phyloP scores from a whole-genome alignment of 768 basidiomycete genomes.

The Lentinula aciculospora region DNA sequence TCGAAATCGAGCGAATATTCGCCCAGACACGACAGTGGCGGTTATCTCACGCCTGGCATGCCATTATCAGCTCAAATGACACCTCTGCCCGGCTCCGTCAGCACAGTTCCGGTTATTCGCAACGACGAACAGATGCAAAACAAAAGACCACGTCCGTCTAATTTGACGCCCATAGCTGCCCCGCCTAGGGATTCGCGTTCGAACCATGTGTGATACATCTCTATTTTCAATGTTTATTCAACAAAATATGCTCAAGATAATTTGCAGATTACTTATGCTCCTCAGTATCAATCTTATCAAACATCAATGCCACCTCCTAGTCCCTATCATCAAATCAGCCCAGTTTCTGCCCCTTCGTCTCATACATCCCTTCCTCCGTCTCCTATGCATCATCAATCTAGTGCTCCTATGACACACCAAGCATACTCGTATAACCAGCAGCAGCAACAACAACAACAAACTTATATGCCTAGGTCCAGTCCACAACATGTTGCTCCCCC shows the following conservation, averaged over 20 bases:
- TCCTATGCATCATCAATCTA: constrained; percentile 30
- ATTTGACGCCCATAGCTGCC: constrained; percentile 25
- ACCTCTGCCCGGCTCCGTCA: constrained; percentile 32
- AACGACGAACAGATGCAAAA: constrained; percentile 33
- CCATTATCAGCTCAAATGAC: constrained; percentile 39
- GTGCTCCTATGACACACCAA: constrained; percentile 29
- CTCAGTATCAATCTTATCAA: constrained; percentile 38
- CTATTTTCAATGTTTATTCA: constrained; percentile 9
- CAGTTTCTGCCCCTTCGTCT: constrained; percentile 19
- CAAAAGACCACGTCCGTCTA: constrained; percentile 36
- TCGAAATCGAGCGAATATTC: constrained; percentile 32
- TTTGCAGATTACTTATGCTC: constrained; percentile 29
- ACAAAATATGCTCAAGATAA: not conserved
- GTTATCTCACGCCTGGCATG: constrained; percentile 42
- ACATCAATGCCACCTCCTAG: constrained; percentile 27
- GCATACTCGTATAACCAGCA: constrained; percentile 24
- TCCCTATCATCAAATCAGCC: constrained; percentile 26
- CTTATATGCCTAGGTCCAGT: constrained; percentile 25
- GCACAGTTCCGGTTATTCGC: constrained; percentile 25
- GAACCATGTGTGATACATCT: constrained; percentile 38
- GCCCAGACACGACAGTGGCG: constrained; percentile 43
- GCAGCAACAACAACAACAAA: constrained; percentile 18
- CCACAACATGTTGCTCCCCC: constrained; percentile 22
- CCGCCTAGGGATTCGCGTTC: constrained; percentile 42
- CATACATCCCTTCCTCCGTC: constrained; percentile 22